Conservation (phyloP, 2,329 filamentous ascomycete genomes). For the Venturia oleaginea region DNA sequence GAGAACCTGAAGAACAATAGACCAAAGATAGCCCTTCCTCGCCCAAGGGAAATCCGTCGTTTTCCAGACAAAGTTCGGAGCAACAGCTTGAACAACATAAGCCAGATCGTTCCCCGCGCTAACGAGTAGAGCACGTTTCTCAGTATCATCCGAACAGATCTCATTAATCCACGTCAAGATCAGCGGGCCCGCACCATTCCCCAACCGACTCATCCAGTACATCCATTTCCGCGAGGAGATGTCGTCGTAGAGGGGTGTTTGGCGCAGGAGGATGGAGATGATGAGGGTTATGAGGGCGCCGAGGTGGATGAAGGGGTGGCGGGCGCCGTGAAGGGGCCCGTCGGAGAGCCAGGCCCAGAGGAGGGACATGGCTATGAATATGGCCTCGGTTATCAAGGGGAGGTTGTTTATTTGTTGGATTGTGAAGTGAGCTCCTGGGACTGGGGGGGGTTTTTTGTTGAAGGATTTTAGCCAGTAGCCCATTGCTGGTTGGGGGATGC, state of each 20-base stretch:
- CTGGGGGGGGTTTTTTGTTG: not conserved
- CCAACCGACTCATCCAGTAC: not conserved
- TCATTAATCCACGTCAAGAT: conserved; percentile 47
- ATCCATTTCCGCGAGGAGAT: not conserved
- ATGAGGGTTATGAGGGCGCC: not conserved
- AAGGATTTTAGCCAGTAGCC: not conserved
- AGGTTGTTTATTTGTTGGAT: not conserved
- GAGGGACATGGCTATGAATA: not conserved
- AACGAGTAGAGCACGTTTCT: conserved; percentile 58
- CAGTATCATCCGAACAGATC: conserved; percentile 47
- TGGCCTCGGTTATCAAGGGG: not conserved
- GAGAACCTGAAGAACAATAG: not conserved
- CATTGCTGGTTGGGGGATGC: not conserved
- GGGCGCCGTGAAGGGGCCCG: not conserved
- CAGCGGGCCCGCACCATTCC: conserved; percentile 19
- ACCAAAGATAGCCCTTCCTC: not conserved
- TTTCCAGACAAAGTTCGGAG: conserved; percentile 58
- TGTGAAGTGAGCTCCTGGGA: not conserved
- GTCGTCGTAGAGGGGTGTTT: not conserved
- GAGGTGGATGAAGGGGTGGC: not conserved
- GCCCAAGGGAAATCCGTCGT: not conserved
- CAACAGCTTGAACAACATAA: conserved; percentile 60
- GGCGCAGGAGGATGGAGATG: not conserved
- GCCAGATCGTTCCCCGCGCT: conserved; percentile 61
- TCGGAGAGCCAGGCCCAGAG: not conserved